Base-by-base conservation (phyloP, 768 basidiomycete genomes). In the Clathrus columnatus region DNA sequence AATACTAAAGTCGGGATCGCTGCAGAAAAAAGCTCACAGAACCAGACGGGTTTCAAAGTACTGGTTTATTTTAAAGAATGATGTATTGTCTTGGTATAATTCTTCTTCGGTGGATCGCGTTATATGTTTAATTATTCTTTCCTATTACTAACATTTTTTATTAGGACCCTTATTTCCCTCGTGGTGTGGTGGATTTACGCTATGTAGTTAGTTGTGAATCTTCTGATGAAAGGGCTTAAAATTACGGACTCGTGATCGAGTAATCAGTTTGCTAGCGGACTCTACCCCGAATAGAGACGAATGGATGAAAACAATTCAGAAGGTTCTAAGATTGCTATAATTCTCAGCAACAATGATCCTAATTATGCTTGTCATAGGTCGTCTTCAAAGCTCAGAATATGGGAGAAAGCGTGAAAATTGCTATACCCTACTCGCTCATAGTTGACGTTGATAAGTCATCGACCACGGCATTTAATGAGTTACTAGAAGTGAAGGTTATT, bases 101-200 rank as follows among this genome's bases (percentile, higher is more conserved):
- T 91, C 89, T 6, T 91, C 93, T 54, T 84, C 91, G 55, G 93
- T 92, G 69, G 72, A 75, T 67, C 57, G 43, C 24, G 50, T 42
- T n/a, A 44, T 17, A 14, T 18, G 27, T 20, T 51, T 45, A 48
- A 23, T 23, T 16, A 24, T 10, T 47, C 21, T 14, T 28, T 14
- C 61, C 54, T 5, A 51, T 47, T 50, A 52, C 28, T 21, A 18
- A 45, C 36, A 44, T 43, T 36, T 18, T 57, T 51, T 53, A 10
- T 52, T 61, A 95, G 92, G 93, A 99, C 63, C 95, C 94, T 1
- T 99, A 99, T 70, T 99, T 99, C 68, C 90, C 94, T 10, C 89
- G 93, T 61, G 96, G 93, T 23, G 92, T 97, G 54, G 78, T 94
- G n/a, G 92, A 96, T 63, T 72, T 99, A 28, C 88, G 93, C 58